phyloP scores from a whole-genome alignment of 2,329 filamentous ascomycete genomes.

The Bipolaris victoriae region DNA sequence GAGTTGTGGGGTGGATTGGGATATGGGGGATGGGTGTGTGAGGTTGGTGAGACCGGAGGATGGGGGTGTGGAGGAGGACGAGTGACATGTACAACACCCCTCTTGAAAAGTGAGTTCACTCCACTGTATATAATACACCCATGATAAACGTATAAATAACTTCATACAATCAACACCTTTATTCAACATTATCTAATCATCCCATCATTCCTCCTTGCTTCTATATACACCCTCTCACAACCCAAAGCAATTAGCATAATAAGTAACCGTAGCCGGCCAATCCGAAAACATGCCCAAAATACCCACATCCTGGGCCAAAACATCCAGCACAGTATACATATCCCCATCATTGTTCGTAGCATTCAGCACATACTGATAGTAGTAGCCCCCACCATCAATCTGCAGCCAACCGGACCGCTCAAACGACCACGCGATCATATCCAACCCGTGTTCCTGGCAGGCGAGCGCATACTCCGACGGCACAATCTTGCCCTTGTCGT shows the following conservation, averaged over 20 bases:
- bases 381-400: constrained; percentile 53
- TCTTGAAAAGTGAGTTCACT: too few relatives aligned
- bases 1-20: constrained; percentile 33
- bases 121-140: too few relatives aligned
- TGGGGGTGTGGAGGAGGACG: neutral
- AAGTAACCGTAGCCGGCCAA: constrained; percentile 72
- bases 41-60: constrained; percentile 27
- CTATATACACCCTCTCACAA: constrained; percentile 22
- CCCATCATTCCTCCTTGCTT: neutral
- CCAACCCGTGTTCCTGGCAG: constrained; percentile 66
- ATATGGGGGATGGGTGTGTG: constrained; percentile 32
- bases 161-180: neutral
- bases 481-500: constrained; percentile 61
- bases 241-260: constrained; percentile 74
- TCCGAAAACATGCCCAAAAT: constrained; percentile 70
- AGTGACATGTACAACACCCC: neutral
- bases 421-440: constrained; percentile 72
- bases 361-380: constrained; percentile 51
- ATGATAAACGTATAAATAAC: neutral
- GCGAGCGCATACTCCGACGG: constrained; percentile 67
- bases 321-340: constrained; percentile 68
- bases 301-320: constrained; percentile 66
- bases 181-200: neutral
- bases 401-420: constrained; percentile 69
- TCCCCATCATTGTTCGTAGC: constrained; percentile 69